Base-by-base conservation (phyloP, 2,329 filamentous ascomycete genomes). In the Bipolaris oryzae region DNA sequence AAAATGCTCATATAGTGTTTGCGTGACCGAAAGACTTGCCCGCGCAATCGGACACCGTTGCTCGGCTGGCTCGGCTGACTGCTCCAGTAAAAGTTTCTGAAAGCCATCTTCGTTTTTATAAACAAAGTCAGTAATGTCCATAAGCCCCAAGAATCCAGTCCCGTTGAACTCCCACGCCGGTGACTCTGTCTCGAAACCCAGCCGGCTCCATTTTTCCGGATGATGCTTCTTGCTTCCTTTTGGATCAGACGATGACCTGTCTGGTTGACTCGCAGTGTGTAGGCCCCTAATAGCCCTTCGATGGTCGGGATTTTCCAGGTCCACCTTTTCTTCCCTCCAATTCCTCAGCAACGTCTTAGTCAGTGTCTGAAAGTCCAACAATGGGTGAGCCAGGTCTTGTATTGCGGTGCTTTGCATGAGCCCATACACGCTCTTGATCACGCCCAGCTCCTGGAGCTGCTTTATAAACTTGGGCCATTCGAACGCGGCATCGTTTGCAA, bases 401-500 rank as follows among this genome's bases (percentile, higher is more conserved):
- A 98, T 81, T 1, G 92, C 89, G 25, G 92, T 94, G 69, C 93
- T 93, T 78, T 96, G 93, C 92, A 98, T 97, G 54, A 99, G 85
- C 63, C 87, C 86, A 76, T 84, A 97, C 13, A 96, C 94, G 9
- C 92, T 91, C 75, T 92, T 91, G 63, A 98, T 96, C 37, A 98
- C 86, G 0, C 94, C 95, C 28, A 98, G 79, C 77, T 98, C 94
- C 76, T 98, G 95, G 64, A 99, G 78, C 62, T 88, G 85, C 80
- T 96, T 96, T 76, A 99, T 93, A 70, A 98, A 96, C 69, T 91
- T 95, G 46, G 92, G 91, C 93, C 95, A 98, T 69, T 98, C 94
- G 58, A 91, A 87, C 57, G 88, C 85, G 41, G 82, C 82, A 50
- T 94, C 91, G 69, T 85, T 88, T 25, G 90, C 89, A 49, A 98